A percentile compares a stretch with the other conserved stretches of the same genome.
Conservation (phyloP, 306 rosid genomes). For the Sindora glabra region DNA sequence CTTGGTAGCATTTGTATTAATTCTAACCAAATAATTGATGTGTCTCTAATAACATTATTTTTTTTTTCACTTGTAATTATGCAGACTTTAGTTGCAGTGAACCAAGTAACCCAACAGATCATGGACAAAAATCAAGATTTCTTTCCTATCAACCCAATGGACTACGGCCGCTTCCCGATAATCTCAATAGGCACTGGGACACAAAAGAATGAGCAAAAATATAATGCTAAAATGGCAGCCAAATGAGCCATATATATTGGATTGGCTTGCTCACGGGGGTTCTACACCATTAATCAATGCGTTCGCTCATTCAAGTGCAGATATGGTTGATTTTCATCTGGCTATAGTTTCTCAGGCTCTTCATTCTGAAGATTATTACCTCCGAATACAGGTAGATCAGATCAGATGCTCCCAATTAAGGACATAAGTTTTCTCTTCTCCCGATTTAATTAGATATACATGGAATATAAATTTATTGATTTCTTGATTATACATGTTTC, state of each 20-base stretch:
- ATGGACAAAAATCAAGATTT: not conserved
- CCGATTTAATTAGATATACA: too few relatives aligned
- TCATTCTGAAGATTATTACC: conserved; percentile 23
- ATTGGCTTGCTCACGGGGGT: conserved; percentile 7
- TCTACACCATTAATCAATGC: conserved; percentile 24
- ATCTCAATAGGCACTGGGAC: conserved; percentile 44
- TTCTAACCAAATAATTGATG: too few relatives aligned
- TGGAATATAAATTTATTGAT: too few relatives aligned
- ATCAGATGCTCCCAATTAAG: not conserved
- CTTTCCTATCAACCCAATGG: conserved; percentile 10
- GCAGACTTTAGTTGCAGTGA: conserved; percentile 26
- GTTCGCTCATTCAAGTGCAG: conserved; percentile 35
- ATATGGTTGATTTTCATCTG: conserved; percentile 36
- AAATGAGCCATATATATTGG: conserved; percentile 12
- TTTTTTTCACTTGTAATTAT: too few relatives aligned
- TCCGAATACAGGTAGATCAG: conserved; percentile 31
- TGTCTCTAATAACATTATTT: too few relatives aligned
- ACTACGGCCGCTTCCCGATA: conserved; percentile 17
- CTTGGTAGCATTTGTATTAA: too few relatives aligned
- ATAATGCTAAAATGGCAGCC: not conserved
- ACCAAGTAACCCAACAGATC: conserved; percentile 7
- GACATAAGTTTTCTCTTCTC: too few relatives aligned
- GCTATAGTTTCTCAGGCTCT: conserved; percentile 35
- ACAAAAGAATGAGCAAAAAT: conserved; percentile 4
- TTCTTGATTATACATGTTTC: not conserved